Evolutionary conservation across 495 filamentous ascomycete genomes (phyloP), one percentile per base, ranked within the genome.

Genomic region (Daldinia decipiens): DNA sequence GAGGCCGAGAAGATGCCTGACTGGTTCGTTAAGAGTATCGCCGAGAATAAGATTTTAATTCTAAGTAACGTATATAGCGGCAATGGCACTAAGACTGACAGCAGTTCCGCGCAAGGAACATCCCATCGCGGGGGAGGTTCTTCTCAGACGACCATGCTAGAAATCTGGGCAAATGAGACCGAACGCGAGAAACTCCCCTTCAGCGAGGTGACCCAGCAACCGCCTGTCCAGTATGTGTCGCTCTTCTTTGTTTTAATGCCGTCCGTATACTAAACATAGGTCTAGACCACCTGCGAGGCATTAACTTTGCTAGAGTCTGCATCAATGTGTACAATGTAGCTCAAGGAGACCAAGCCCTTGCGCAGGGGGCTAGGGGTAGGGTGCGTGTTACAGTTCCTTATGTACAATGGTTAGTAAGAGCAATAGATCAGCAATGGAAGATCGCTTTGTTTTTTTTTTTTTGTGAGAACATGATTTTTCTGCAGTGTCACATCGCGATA

Each of bases 181-280:
- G 60, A 73, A 39, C 76, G 71, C 8, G 74, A 64, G 17, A 78
- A 80, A n/a, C 78, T 83, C 47, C 75, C 81, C 51, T 75, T 82
- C 59, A 79, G 50, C 64, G 81, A 83, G 71, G 76, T 74, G 19
- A 73, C 65, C 39, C 75, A 77, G 45, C 73, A 76, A 34, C 40
- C 60, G 9, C 55, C 62, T 26, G 55, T 32, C 52, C 65, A 34
- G 75, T 77, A 67, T 60, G 70, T 62, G 19, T 57, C 15, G 13
- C 9, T 55, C 40, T 26, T 55, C 7, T 21, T 13, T 34, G 17
- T 59, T 38, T 31, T 59, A 1, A 53, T 56, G 52, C 40, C 38
- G 59, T 39, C n/a, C 45, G 26, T 36, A 43, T 59, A 36, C 70
- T 77, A 38, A 77, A 39, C 11, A 45, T 29, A 51, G 26, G 40